Evolutionary conservation across 2,329 filamentous ascomycete genomes (phyloP), one percentile per base, ranked within the genome.

Genomic region (Xylariaceae sp.): DNA sequence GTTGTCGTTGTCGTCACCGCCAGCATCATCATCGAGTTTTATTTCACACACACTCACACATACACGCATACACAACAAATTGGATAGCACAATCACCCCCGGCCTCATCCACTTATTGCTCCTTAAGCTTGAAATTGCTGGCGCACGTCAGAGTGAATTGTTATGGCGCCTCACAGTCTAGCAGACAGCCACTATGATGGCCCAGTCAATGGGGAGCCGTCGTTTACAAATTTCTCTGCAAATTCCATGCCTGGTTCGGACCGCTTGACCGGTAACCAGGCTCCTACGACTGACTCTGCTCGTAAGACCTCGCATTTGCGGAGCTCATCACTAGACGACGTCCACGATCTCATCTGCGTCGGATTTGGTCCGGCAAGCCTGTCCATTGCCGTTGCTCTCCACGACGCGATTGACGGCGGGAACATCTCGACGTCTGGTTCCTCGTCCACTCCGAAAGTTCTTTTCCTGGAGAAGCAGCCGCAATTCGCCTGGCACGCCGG

Each of bases 351-450:
- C 39, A 72, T 97, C 52, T 95, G 89, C 64, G 81, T 95, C 42
- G 91, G 91, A 18, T 97, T 97, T 60, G 91, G 91, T 7, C 91
- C 91, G 16, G 91, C 91, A 19, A 93, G 89, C 45, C 74, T 97
- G 28, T 85, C 90, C 15, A 85, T 97, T 48, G 91, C 88, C 12
- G 85, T 95, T 42, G 90, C 93, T 18, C 76, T 96, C 32, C 83
- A 95, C 63, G 91, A 97, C 64, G 70, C 80, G n/a, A 66, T 87
- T 40, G 76, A 80, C 59, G 60, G 67, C 33, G 72, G 74, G 35
- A 65, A 61, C 44, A 54, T 75, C 49, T 35, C 54, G 58, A 65
- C 72, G 43, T 15, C 29, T 1, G 37, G 40, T 19, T 63, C 65
- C 30, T 65, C 59, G 47, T 55, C 65, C 26, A 38, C 68, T 6